Evolutionary conservation across 2,329 filamentous ascomycete species (phyloP).

Genomic region (Cytospora leucostoma): DNA sequence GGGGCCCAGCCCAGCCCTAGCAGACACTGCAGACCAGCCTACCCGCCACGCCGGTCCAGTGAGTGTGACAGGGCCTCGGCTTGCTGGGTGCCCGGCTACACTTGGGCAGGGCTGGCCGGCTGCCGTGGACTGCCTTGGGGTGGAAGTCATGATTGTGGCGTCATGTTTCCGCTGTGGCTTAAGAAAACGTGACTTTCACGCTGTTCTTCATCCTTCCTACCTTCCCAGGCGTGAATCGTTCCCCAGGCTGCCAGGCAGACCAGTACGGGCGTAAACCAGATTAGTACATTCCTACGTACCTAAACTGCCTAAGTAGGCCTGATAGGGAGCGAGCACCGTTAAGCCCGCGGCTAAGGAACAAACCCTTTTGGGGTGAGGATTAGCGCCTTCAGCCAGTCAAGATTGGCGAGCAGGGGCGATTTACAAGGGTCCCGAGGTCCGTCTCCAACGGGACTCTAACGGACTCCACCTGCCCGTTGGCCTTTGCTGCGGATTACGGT

Average conservation of each 20-base stretch:
- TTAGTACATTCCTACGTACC: too few relatives aligned
- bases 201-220: too few relatives aligned
- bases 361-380: not conserved
- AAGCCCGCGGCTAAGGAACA: not conserved
- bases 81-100: not conserved
- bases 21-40: not conserved
- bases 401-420: not conserved
- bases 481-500: not conserved
- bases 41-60: not conserved
- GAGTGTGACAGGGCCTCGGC: too few relatives aligned
- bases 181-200: not conserved
- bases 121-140: not conserved
- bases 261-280: too few relatives aligned
- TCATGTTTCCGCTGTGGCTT: not conserved
- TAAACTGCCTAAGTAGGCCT: too few relatives aligned
- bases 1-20: too few relatives aligned
- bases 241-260: not conserved
- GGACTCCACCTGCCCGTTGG: not conserved
- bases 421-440: not conserved
- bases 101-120: not conserved
- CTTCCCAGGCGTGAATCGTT: too few relatives aligned
- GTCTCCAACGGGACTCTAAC: not conserved
- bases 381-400: not conserved
- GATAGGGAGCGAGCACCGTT: not conserved
- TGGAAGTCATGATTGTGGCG: not conserved